Base-by-base conservation (phyloP, 129 eudicot genomes). In the Flaveria linearis region DNA sequence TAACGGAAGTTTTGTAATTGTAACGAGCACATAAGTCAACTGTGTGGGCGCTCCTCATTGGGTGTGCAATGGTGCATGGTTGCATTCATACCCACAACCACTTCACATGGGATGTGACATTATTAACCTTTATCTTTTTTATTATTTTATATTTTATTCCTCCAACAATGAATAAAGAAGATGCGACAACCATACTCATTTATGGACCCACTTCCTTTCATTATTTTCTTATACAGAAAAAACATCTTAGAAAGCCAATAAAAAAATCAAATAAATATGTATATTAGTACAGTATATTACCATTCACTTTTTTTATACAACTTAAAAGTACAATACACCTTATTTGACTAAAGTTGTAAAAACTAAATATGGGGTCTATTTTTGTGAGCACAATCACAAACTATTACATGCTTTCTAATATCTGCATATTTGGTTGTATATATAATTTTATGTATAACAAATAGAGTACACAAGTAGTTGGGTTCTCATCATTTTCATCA, bases 91-190 rank as follows among this genome's bases (percentile, higher is more conserved):
- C 76, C 76, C 61, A 58, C 76, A 78, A 78, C 77, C 14, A 78
- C 72, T 71, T 78, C 82, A 78, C 82, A 78, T 70, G 77, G 77
- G 72, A 58, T 70, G 71, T 78, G 65, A 60, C 82, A 70, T 78
- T 78, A 45, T 78, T 78, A 45, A 41, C 64, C 63, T 73, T 72
- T 63, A 68, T 16, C 26, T 49, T 57, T n/a, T 70, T 17, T 17
- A 8, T 62, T 72, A 49, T 53, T 69, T 17, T 50, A 15, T 36
- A 42, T 71, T 26, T 64, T 55, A 41, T 42, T 64, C 60, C 42
- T 57, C 69, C 75, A 73, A 74, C 75, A 28, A 67, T 33, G 62
- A 73, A 76, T 70, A 36, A 58, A 41, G 2, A 47, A 78, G 76
- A 70, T 70, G 33, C 82, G 71, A 78, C 77, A 45, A 60, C 65